Conservation (phyloP, 306 rosid species). For the Biancaea sappan region DNA sequence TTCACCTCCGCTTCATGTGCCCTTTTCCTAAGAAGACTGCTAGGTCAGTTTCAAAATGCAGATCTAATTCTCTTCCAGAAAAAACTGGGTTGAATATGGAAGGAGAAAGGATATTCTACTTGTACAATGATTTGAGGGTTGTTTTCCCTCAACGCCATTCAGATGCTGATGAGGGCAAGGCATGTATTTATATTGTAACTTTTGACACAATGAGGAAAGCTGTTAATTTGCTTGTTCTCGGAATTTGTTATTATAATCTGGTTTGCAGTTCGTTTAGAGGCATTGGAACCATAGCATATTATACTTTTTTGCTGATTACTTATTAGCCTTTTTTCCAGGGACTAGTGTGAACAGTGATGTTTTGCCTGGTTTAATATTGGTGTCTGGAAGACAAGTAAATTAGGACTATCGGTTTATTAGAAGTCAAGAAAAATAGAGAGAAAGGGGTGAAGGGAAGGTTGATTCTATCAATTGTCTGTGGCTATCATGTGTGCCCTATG, state of each 20-base stretch:
- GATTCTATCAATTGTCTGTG: neutral
- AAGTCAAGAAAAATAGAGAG: neutral
- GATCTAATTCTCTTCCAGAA: constrained; percentile 46
- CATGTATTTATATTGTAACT: constrained; percentile 37
- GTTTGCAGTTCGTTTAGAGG: neutral
- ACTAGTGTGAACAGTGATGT: neutral
- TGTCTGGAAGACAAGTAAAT: neutral
- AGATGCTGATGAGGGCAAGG: constrained; percentile 99
- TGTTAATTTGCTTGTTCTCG: neutral
- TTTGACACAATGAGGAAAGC: neutral
- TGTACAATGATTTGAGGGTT: constrained; percentile 81
- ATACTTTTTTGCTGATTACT: neutral
- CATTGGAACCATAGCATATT: neutral
- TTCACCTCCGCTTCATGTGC: constrained; percentile 88
- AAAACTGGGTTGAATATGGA: constrained; percentile 49
- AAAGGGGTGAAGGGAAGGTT: neutral
- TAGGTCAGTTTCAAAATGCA: constrained; percentile 54
- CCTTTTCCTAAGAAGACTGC: constrained; percentile 60
- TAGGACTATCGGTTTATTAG: no score
- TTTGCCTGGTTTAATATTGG: neutral
- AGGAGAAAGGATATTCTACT: constrained; percentile 74
- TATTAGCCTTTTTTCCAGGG: neutral
- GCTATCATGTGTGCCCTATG: neutral
- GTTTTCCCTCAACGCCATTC: constrained; percentile 96
- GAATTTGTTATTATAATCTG: neutral